These are phyloP conservation scores for Penicillium sp. DNA, from an alignment of 2,329 filamentous ascomycete genomes.

Conservation along the genomic window DNA sequence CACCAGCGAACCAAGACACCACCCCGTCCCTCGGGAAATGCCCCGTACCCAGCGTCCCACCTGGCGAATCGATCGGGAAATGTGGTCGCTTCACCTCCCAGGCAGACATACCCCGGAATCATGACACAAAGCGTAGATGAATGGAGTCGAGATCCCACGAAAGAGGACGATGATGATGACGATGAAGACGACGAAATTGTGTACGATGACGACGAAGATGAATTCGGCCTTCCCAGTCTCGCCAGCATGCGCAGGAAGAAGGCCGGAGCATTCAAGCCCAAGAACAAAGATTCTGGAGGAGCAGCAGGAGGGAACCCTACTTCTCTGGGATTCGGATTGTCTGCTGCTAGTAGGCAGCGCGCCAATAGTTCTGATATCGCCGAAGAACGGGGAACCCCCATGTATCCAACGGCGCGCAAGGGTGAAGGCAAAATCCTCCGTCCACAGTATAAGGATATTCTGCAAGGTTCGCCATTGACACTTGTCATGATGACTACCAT, in stretches of 20 bases:
- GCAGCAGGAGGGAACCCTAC: slow-evolving; percentile 23
- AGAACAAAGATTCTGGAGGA: slow-evolving; percentile 49
- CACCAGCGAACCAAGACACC: slow-evolving; percentile 71
- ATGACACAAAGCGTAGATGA: slow-evolving; percentile 79
- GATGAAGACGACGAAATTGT: slow-evolving; percentile 69
- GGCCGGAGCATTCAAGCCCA: slow-evolving; percentile 36
- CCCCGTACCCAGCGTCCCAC: slow-evolving; percentile 55
- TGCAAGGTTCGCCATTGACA: slow-evolving; percentile 58
- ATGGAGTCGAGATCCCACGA: slow-evolving; percentile 60
- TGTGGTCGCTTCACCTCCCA: slow-evolving; percentile 53
- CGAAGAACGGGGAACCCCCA: slow-evolving; percentile 78
- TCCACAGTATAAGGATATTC: slow-evolving; percentile 96
- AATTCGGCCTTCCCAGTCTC: slow-evolving; percentile 91
- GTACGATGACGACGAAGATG: slow-evolving; percentile 88
- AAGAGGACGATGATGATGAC: slow-evolving; percentile 67
- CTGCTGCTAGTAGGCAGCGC: slow-evolving; percentile 58
- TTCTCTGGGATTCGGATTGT: slow-evolving; percentile 34
- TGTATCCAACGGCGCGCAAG: slow-evolving; percentile 86
- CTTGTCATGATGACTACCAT: background rate
- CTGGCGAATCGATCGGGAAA: slow-evolving; percentile 46
- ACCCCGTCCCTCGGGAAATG: slow-evolving; percentile 58
- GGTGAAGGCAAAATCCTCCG: slow-evolving; percentile 92
- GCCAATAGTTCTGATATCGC: slow-evolving; percentile 93
- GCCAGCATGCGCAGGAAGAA: slow-evolving; percentile 82
- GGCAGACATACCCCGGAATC: slow-evolving; percentile 77